phyloP scores from a whole-genome alignment of 2,329 filamentous ascomycete species.

The Claviceps paspali region DNA sequence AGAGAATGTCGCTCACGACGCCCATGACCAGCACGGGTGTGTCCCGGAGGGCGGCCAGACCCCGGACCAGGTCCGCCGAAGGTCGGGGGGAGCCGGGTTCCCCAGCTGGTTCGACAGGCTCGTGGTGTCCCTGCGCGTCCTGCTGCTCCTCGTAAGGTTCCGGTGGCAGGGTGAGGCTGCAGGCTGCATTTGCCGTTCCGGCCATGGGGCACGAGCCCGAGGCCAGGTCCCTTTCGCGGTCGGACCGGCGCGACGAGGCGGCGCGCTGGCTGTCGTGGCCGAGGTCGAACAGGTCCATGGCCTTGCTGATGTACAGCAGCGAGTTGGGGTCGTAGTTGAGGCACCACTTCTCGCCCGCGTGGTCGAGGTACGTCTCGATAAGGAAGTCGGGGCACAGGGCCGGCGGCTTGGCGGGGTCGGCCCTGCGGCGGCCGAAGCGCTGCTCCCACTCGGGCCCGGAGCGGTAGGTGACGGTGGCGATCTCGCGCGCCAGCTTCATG shows the following conservation, averaged over 20 bases:
- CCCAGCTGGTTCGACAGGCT: too few relatives aligned
- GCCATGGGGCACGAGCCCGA: constrained; percentile 35
- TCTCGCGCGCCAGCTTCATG: constrained; percentile 96
- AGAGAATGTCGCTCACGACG: constrained; percentile 88
- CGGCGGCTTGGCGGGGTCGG: constrained; percentile 72
- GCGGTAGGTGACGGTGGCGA: constrained; percentile 93
- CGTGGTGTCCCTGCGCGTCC: constrained; percentile 27
- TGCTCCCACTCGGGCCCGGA: constrained; percentile 96
- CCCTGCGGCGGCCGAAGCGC: constrained; percentile 74
- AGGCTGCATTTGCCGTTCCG: constrained; percentile 25
- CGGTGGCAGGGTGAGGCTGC: constrained; percentile 70
- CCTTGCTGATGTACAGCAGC: constrained; percentile 89
- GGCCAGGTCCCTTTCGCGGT: constrained; percentile 43
- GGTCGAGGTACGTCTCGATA: constrained; percentile 95
- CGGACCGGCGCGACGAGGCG: constrained; percentile 44
- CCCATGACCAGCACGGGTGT: constrained; percentile 81
- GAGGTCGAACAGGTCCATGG: constrained; percentile 96
- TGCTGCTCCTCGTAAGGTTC: constrained; percentile 76
- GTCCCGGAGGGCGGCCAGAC: constrained; percentile 54
- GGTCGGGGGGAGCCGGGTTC: constrained; percentile 37
- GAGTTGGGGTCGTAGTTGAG: constrained; percentile 94
- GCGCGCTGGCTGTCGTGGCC: constrained; percentile 54
- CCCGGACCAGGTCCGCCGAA: constrained; percentile 64
- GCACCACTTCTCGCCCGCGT: constrained; percentile 96
- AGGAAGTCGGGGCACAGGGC: constrained; percentile 95